These are phyloP conservation scores for Clarireedia hainanense DNA, from an alignment of 2,329 filamentous ascomycete species.

Conservation along the genomic window DNA sequence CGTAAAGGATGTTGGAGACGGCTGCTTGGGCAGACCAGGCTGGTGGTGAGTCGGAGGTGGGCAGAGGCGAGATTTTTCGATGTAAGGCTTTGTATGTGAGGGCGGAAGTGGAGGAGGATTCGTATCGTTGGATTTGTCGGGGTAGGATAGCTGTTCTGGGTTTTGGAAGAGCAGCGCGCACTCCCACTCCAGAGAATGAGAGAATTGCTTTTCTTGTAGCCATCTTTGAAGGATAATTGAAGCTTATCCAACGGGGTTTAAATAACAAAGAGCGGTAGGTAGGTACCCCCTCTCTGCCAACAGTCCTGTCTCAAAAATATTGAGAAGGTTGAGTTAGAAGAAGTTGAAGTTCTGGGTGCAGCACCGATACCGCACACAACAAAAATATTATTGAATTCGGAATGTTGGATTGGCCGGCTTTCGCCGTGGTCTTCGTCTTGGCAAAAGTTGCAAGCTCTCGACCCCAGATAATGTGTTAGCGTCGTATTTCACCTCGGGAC, in stretches of 20 bases:
- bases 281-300: neutral
- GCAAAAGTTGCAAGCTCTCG: neutral
- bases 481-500: neutral
- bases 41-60: constrained; percentile 67
- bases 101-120: constrained; percentile 73
- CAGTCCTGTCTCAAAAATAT: constrained; percentile 5
- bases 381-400: constrained; percentile 1
- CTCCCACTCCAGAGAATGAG: constrained; percentile 17
- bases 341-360: neutral
- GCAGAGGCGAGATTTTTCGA: constrained; percentile 76
- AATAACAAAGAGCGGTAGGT: neutral
- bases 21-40: constrained; percentile 88
- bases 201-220: constrained; percentile 27
- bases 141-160: constrained; percentile 15
- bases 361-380: constrained; percentile 8
- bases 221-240: constrained; percentile 17
- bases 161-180: constrained; percentile 17
- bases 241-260: constrained; percentile 1
- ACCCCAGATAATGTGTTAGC: constrained; percentile 6
- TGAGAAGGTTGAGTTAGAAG: constrained; percentile 8
- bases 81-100: constrained; percentile 97
- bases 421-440: neutral
- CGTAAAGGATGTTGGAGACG: constrained; percentile 97
- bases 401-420: neutral
- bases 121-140: constrained; percentile 22